Conservation (phyloP, 495 filamentous ascomycete species). For the Aspergillus olivimuriae region DNA sequence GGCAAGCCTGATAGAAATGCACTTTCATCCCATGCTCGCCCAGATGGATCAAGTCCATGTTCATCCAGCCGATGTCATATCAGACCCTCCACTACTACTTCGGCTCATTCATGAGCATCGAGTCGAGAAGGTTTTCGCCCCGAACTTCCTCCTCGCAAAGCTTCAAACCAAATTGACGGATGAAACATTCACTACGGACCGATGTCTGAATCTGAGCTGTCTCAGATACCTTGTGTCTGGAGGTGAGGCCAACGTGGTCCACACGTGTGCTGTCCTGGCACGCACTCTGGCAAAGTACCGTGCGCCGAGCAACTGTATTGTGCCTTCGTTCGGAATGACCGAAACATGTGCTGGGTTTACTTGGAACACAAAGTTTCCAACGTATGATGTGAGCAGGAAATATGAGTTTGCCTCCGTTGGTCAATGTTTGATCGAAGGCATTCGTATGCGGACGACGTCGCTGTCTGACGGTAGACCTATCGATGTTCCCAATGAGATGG, state of each 20-base stretch:
- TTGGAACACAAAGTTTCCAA: slow-evolving; percentile 27
- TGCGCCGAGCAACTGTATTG: slow-evolving; percentile 32
- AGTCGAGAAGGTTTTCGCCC: not conserved
- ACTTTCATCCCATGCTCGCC: slow-evolving; percentile 35
- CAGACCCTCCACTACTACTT: not conserved
- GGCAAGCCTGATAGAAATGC: slow-evolving; percentile 41
- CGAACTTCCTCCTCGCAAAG: not conserved
- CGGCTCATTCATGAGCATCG: not conserved
- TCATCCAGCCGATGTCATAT: not conserved
- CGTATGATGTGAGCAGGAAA: slow-evolving; percentile 22
- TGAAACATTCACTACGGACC: not conserved
- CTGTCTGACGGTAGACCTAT: not conserved
- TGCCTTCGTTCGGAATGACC: slow-evolving; percentile 49
- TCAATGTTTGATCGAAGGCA: slow-evolving; percentile 16
- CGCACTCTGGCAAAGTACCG: slow-evolving; percentile 24
- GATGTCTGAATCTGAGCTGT: slow-evolving; percentile 18
- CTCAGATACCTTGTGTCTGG: slow-evolving; percentile 27
- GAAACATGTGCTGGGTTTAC: slow-evolving; percentile 49
- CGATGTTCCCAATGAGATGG: not conserved
- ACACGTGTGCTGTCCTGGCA: slow-evolving; percentile 21
- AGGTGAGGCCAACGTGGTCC: slow-evolving; percentile 31
- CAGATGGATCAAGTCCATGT: slow-evolving; percentile 13
- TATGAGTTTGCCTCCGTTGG: slow-evolving; percentile 34
- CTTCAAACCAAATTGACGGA: not conserved
- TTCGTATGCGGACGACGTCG: not conserved